phyloP scores from a whole-genome alignment of 495 filamentous ascomycete genomes.

The Cryomyces antarcticus region DNA sequence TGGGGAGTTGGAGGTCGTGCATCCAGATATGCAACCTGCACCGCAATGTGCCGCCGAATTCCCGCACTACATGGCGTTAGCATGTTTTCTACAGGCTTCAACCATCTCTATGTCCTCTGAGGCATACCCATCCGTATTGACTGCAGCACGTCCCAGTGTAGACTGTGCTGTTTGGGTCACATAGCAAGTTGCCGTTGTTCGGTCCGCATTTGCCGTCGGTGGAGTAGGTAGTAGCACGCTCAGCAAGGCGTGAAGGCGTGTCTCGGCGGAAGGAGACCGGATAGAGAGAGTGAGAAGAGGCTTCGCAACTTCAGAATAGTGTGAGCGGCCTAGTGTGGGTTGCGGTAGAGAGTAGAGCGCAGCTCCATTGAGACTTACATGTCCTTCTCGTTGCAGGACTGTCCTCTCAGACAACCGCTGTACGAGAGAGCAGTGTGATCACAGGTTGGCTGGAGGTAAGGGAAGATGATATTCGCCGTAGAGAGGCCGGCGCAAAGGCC shows the following conservation, averaged over 20 bases:
- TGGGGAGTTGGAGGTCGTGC: constrained; percentile 5
- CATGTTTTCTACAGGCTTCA: too few relatives aligned
- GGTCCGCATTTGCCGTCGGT: constrained; percentile 17
- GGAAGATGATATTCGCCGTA: constrained; percentile 22
- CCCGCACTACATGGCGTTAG: constrained; percentile 11
- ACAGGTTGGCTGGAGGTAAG: constrained; percentile 18
- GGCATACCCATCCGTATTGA: constrained; percentile 15
- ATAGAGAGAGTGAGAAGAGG: constrained; percentile 5
- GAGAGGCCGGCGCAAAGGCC: constrained; percentile 3
- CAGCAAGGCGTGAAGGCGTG: constrained; percentile 4
- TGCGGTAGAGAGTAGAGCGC: not conserved
- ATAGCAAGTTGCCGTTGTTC: constrained; percentile 12
- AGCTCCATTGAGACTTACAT: constrained; percentile 9
- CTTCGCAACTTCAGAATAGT: constrained; percentile 5
- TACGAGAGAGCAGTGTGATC: constrained; percentile 7
- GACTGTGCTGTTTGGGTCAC: constrained; percentile 15
- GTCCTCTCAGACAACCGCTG: constrained; percentile 20
- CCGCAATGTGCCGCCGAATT: constrained; percentile 18
- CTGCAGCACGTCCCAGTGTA: constrained; percentile 13
- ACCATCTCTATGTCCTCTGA: too few relatives aligned
- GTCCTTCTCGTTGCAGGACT: constrained; percentile 16
- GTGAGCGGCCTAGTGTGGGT: not conserved
- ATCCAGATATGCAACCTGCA: constrained; percentile 18
- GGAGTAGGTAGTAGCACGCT: constrained; percentile 10
- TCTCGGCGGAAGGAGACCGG: constrained; percentile 9